Conservation (phyloP, 345 rosid species). For the Eutrema yunnanense region DNA sequence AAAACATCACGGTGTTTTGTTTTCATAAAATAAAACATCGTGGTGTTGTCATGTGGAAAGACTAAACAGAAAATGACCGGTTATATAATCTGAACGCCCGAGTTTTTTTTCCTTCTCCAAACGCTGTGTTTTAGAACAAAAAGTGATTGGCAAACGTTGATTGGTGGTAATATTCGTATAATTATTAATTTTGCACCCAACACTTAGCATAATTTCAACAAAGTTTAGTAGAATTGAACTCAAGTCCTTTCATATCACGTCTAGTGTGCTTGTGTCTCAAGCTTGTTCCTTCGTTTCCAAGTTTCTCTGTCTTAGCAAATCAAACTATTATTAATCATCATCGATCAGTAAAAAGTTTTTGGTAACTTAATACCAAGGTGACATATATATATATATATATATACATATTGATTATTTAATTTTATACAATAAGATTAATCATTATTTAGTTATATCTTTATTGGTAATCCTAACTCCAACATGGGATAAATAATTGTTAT, state of each 20-base stretch:
- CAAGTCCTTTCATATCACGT: constrained; percentile 16
- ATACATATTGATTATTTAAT: background rate
- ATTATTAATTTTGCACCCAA: constrained; percentile 34
- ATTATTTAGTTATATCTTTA: background rate
- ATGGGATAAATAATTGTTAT: background rate
- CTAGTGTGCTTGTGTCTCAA: constrained; percentile 8
- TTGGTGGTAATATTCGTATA: too few relatives aligned
- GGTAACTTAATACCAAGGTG: background rate
- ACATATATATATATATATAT: background rate
- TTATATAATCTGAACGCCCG: too few relatives aligned
- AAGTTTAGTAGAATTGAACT: constrained; percentile 18
- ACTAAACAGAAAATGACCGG: too few relatives aligned
- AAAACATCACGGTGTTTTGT: too few relatives aligned
- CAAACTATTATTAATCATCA: background rate
- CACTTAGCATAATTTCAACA: constrained; percentile 20
- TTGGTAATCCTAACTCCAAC: background rate
- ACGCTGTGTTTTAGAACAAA: too few relatives aligned
- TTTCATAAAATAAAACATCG: too few relatives aligned
- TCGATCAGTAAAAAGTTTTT: background rate
- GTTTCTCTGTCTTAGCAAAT: constrained; percentile 6
- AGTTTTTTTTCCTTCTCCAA: too few relatives aligned
- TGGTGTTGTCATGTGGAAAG: too few relatives aligned
- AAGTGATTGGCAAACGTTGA: too few relatives aligned
- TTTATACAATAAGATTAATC: background rate
- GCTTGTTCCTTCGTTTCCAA: constrained; percentile 8